These are phyloP conservation scores for Naganishia cerealis DNA, from an alignment of 1,284 basidiomycete species.

Conservation along the genomic window DNA sequence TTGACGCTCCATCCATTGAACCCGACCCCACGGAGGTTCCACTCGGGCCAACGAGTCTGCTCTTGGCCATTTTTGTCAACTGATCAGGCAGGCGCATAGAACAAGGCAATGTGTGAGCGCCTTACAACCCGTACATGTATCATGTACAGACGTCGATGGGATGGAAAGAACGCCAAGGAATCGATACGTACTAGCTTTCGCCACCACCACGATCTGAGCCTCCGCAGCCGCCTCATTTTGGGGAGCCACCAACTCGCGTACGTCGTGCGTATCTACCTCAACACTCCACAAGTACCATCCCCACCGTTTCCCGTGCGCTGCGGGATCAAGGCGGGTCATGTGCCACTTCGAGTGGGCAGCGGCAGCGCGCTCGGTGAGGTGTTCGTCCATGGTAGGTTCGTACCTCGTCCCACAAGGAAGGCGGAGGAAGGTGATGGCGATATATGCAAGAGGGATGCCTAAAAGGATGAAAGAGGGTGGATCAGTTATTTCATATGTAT, in stretches of 20 bases:
- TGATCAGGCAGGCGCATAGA: neutral
- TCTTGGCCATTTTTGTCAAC: constrained; percentile 25
- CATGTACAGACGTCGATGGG: neutral
- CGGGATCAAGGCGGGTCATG: neutral
- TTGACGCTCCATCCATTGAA: constrained; percentile 31
- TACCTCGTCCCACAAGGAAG: neutral
- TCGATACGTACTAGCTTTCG: constrained; percentile 22
- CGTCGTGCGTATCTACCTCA: neutral
- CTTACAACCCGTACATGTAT: neutral
- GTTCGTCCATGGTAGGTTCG: constrained; percentile 10
- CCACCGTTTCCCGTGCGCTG: constrained; percentile 20
- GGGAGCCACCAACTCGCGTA: neutral
- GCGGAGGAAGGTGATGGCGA: constrained; percentile 10
- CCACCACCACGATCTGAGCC: constrained; percentile 20
- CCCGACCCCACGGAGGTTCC: constrained; percentile 30
- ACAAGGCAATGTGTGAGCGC: neutral
- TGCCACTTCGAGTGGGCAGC: neutral
- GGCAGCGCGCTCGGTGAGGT: constrained; percentile 16
- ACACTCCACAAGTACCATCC: constrained; percentile 25
- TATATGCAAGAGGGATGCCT: constrained; percentile 19
- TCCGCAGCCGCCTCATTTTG: neutral
- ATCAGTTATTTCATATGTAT: neutral
- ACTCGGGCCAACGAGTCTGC: constrained; percentile 29
- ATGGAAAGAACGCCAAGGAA: neutral
- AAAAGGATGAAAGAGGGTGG: neutral